Conservation (phyloP, 2,329 filamentous ascomycete genomes). For the Penicillium sp. region DNA sequence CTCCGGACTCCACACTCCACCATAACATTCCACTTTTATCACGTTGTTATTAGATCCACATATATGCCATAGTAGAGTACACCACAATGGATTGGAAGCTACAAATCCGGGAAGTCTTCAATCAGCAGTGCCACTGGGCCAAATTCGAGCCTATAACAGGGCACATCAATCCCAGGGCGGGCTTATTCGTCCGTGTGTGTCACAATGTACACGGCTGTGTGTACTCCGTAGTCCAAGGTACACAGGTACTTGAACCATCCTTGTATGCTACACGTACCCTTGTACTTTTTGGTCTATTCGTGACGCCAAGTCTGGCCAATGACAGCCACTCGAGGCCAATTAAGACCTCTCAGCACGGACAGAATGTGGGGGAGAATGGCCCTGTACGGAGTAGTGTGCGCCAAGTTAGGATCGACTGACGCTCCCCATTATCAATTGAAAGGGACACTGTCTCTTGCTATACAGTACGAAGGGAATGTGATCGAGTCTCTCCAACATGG, state of each 20-base stretch:
- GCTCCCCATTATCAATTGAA: neutral
- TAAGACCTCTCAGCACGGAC: neutral
- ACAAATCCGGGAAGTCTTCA: neutral
- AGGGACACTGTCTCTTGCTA: neutral
- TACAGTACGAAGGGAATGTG: neutral
- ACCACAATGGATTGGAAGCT: neutral
- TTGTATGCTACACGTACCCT: neutral
- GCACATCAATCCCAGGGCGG: neutral
- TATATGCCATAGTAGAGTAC: neutral
- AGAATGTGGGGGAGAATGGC: neutral
- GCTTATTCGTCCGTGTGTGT: slow-evolving; percentile 9
- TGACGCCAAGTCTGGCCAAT: slow-evolving; percentile 4
- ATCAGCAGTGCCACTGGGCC: neutral
- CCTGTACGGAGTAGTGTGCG: neutral
- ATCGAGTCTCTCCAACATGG: neutral
- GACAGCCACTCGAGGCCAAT: neutral
- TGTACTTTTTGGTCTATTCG: neutral
- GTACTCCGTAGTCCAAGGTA: slow-evolving; percentile 1
- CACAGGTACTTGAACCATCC: neutral
- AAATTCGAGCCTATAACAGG: slow-evolving; percentile 1
- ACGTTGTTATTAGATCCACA: neutral
- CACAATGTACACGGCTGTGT: slow-evolving; percentile 8
- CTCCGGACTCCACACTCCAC: slow-evolving; percentile 13
- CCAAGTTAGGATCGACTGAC: neutral
- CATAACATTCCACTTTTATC: slow-evolving; percentile 1